Conservation (phyloP, 495 filamentous ascomycete genomes). For the Penicillium longicatenatum region DNA sequence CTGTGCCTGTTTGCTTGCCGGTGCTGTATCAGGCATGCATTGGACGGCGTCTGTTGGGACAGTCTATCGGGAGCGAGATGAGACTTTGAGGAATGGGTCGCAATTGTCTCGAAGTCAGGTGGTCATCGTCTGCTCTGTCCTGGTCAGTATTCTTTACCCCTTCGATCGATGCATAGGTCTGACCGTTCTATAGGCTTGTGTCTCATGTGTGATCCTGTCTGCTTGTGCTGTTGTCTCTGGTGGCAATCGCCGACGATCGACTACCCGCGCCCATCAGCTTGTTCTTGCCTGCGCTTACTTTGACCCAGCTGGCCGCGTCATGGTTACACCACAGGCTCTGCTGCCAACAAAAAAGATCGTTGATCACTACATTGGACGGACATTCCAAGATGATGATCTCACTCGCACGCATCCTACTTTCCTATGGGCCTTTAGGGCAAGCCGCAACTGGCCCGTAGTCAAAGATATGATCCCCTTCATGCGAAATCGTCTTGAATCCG, state of each 20-base stretch:
- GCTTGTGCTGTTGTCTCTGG: conserved; percentile 59
- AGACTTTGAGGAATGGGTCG: conserved; percentile 24
- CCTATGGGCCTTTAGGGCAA: conserved; percentile 83
- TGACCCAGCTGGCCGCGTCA: conserved; percentile 69
- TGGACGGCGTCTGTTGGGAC: conserved; percentile 81
- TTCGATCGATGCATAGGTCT: conserved; percentile 16
- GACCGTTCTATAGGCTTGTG: conserved; percentile 46
- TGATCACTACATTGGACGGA: conserved; percentile 72
- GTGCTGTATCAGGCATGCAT: conserved; percentile 84
- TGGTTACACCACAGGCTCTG: conserved; percentile 79
- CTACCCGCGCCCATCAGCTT: conserved; percentile 72
- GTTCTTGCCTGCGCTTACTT: conserved; percentile 77
- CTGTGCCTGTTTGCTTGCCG: conserved; percentile 67
- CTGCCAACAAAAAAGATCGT: conserved; percentile 82
- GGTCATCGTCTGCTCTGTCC: conserved; percentile 63
- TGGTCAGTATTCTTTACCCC: conserved; percentile 49
- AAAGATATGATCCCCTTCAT: conserved; percentile 69
- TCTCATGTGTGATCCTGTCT: conserved; percentile 60
- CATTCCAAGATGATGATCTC: conserved; percentile 72
- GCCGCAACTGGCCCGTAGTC: conserved; percentile 71
- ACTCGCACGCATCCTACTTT: conserved; percentile 77
- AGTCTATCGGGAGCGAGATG: conserved; percentile 52
- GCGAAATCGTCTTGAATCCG: conserved; percentile 55
- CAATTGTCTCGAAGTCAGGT: conserved; percentile 56
- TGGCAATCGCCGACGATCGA: conserved; percentile 53